These are phyloP conservation scores for Colletotrichum euphorbiae DNA, from an alignment of 2,329 filamentous ascomycete genomes.

Conservation along the genomic window DNA sequence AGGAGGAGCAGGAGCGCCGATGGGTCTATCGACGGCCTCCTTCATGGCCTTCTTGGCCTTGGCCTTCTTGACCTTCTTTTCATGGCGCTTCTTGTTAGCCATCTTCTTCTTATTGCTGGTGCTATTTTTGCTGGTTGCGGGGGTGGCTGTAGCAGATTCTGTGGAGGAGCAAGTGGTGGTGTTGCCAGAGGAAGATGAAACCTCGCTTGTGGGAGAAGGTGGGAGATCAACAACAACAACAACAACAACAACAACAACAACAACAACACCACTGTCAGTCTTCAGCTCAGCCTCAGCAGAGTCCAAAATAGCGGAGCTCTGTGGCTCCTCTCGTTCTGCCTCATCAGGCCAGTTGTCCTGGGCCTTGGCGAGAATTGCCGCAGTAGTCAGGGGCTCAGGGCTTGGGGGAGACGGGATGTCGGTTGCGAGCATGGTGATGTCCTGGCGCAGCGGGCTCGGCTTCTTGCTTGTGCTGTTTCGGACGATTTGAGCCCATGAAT, in stretches of 20 bases:
- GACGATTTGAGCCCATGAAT: conserved; percentile 25
- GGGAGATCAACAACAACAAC: not conserved
- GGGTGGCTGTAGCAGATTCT: not conserved
- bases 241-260: not conserved
- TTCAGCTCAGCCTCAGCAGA: not conserved
- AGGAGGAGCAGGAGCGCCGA: not conserved
- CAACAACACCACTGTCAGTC: not conserved
- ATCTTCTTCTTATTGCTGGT: conserved; percentile 10
- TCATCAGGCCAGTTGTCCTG: too few relatives aligned
- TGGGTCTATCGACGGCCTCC: not conserved
- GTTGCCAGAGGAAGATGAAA: not conserved
- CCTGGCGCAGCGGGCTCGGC: conserved; percentile 1
- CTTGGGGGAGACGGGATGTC: not conserved
- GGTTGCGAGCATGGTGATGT: not conserved
- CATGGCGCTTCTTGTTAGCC: not conserved
- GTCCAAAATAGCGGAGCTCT: too few relatives aligned
- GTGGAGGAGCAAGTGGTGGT: not conserved
- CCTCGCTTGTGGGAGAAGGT: not conserved
- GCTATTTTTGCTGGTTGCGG: not conserved
- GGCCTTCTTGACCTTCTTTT: not conserved
- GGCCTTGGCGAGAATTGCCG: not conserved
- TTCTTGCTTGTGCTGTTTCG: not conserved
- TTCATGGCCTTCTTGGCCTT: conserved; percentile 8
- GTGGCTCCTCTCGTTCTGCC: too few relatives aligned
- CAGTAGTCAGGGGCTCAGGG: not conserved